Evolutionary conservation across 192 early-diverging fungal species (phyloP).

Genomic region (Piromyces finnis): DNA sequence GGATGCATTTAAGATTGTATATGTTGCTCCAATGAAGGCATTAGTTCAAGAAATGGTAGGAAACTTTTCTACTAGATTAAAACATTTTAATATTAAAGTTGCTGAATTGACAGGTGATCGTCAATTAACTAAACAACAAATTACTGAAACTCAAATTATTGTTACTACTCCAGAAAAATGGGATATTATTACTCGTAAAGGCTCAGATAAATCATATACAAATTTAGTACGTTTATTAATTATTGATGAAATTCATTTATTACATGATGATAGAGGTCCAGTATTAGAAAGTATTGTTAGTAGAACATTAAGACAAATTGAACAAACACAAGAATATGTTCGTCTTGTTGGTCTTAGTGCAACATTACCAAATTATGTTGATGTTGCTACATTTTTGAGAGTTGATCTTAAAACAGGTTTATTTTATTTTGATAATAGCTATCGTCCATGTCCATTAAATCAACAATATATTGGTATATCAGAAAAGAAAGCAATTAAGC

Average conservation of each 20-base stretch:
- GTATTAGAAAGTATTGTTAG: constrained; percentile 85
- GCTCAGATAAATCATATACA: constrained; percentile 77
- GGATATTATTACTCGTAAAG: constrained; percentile 96
- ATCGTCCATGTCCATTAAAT: constrained; percentile 85
- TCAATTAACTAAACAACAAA: constrained; percentile 91
- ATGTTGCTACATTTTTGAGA: constrained; percentile 87
- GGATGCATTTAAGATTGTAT: constrained; percentile 91
- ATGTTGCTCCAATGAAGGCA: constrained; percentile 98
- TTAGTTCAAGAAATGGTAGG: constrained; percentile 95
- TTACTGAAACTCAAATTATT: constrained; percentile 89
- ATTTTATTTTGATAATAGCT: constrained; percentile 85
- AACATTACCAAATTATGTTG: constrained; percentile 88
- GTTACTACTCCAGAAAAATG: constrained; percentile 98
- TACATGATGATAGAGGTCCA: constrained; percentile 94
- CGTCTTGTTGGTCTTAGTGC: constrained; percentile 85
- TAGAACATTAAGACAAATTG: constrained; percentile 67
- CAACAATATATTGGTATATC: constrained; percentile 94
- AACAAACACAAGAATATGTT: constrained; percentile 73
- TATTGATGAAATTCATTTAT: constrained; percentile 91
- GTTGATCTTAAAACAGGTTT: constrained; percentile 62
- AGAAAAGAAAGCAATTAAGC: constrained; percentile 86
- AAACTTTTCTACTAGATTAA: constrained; percentile 60
- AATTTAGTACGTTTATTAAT: constrained; percentile 77
- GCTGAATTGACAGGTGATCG: constrained; percentile 93
- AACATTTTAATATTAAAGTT: constrained; percentile 67